These are phyloP conservation scores for Ascomycota sp. DNA, from an alignment of 2,329 filamentous ascomycete genomes.

Conservation along the genomic window DNA sequence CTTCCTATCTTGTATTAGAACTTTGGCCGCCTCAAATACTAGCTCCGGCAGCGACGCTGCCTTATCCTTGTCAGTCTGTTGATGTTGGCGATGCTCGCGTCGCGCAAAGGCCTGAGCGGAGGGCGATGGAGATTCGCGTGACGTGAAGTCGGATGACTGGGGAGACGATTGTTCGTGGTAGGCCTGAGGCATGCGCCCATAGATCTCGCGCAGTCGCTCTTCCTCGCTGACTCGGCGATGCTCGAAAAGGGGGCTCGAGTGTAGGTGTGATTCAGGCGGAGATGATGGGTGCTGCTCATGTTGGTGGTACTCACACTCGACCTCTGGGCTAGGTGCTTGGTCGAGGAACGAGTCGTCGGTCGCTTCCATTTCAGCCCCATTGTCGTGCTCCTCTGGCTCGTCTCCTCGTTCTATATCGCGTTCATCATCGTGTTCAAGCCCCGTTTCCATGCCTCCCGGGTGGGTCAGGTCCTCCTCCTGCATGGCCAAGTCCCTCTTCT, in stretches of 20 bases:
- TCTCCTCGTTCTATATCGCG: constrained; percentile 1
- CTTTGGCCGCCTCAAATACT: constrained; percentile 27
- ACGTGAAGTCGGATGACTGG: constrained; percentile 2
- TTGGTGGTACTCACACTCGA: constrained; percentile 12
- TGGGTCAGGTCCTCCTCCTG: constrained; percentile 9
- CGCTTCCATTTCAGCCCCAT: not conserved
- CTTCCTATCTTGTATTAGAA: constrained; percentile 33
- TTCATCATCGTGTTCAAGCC: constrained; percentile 9
- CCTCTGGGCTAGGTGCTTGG: not conserved
- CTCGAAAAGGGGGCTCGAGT: no score
- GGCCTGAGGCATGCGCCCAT: constrained; percentile 16
- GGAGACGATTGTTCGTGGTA: constrained; percentile 4
- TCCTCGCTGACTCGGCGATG: constrained; percentile 13
- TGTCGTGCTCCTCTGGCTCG: constrained; percentile 1
- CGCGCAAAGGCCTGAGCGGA: constrained; percentile 4
- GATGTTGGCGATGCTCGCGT: constrained; percentile 7
- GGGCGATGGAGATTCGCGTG: constrained; percentile 4
- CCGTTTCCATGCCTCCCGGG: constrained; percentile 6
- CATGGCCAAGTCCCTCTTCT: constrained; percentile 18
- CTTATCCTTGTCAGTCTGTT: constrained; percentile 12
- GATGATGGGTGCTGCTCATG: not conserved
- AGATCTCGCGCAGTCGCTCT: constrained; percentile 30
- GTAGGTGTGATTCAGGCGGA: no score
- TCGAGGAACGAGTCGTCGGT: not conserved
- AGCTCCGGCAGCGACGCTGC: constrained; percentile 29